Conservation (phyloP, 805 yeast species). For the Candida hungchunana region DNA sequence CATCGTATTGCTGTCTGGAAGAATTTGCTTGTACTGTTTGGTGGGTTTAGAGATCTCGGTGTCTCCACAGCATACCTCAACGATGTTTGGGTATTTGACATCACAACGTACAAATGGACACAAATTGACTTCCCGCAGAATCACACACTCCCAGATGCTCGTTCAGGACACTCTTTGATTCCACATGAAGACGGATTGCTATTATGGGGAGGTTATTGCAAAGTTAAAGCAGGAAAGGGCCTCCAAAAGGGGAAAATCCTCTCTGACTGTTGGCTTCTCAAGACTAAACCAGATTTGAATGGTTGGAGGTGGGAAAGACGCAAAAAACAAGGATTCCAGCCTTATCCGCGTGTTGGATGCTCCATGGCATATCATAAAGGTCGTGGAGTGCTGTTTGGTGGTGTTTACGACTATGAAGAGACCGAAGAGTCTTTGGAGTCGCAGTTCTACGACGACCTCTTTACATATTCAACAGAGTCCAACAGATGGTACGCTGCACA, state of each 20-base stretch:
- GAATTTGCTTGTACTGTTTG: conserved; percentile 77
- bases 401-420: conserved; percentile 92
- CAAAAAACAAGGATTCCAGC: conserved; percentile 84
- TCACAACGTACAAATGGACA: conserved; percentile 84
- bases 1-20: conserved; percentile 91
- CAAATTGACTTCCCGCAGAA: conserved; percentile 83
- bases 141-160: conserved; percentile 79
- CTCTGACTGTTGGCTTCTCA: conserved; percentile 79
- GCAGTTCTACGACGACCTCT: conserved; percentile 73
- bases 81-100: conserved; percentile 92
- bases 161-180: conserved; percentile 89
- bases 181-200: conserved; percentile 80
- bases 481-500: conserved; percentile 84
- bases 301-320: conserved; percentile 85
- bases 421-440: conserved; percentile 90
- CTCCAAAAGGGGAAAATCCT: conserved; percentile 87
- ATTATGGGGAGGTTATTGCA: conserved; percentile 90
- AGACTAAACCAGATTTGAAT: conserved; percentile 75
- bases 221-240: conserved; percentile 85
- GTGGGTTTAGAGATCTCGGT: conserved; percentile 93
- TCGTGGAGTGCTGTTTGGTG: conserved; percentile 91
- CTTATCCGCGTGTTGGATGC: conserved; percentile 93
- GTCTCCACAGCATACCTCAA: conserved; percentile 74
- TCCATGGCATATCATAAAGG: conserved; percentile 86
- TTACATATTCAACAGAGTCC: conserved; percentile 77